These are phyloP conservation scores for Fusarium ambrosium DNA, from an alignment of 2,329 filamentous ascomycete genomes.

Conservation along the genomic window DNA sequence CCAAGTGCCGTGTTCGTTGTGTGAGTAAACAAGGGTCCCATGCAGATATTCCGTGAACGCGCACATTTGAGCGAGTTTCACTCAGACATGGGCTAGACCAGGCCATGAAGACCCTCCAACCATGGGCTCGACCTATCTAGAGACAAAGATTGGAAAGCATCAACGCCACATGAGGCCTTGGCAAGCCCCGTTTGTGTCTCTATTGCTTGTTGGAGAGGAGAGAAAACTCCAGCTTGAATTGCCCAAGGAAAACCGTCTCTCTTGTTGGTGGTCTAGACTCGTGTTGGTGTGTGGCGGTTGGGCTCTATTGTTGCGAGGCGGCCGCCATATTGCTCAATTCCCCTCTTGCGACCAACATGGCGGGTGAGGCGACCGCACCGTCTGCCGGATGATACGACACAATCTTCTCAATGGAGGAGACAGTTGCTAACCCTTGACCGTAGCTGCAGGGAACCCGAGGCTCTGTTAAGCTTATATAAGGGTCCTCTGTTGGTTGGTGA, in stretches of 20 bases:
- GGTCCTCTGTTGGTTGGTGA: background rate
- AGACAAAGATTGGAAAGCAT: background rate
- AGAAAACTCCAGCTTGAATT: background rate
- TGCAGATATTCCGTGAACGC: background rate
- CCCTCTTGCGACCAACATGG: background rate
- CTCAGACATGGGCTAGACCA: background rate
- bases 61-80: slow-evolving; percentile 4
- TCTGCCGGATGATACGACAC: background rate
- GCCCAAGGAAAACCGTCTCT: background rate
- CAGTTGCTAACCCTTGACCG: background rate
- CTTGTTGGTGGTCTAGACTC: background rate
- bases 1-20: background rate
- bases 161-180: background rate
- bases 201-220: background rate
- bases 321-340: slow-evolving; percentile 1
- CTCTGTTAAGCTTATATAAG: background rate
- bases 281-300: background rate
- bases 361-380: background rate
- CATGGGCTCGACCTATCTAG: background rate
- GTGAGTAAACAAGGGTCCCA: background rate
- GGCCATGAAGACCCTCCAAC: background rate
- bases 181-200: background rate
- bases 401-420: background rate
- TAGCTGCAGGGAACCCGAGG: background rate
- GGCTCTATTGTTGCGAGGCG: background rate